phyloP scores from a whole-genome alignment of 768 basidiomycete genomes.

The Boletus barrowsii region DNA sequence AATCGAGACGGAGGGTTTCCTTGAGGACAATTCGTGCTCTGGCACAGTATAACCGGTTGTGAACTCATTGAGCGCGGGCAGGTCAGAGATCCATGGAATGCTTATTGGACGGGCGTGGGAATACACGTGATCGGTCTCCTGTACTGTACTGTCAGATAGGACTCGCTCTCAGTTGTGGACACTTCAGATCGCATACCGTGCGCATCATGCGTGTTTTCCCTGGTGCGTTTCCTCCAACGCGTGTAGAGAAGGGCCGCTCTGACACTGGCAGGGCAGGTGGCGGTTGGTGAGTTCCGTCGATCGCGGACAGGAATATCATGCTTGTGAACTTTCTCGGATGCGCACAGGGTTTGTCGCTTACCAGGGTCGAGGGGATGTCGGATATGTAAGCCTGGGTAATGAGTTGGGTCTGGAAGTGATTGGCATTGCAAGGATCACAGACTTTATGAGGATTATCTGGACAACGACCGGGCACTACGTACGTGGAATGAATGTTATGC shows the following conservation, averaged over 20 bases:
- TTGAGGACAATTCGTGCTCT: constrained; percentile 68
- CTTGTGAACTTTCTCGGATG: too few species aligned
- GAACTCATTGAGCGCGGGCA: constrained; percentile 35
- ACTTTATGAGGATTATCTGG: constrained; percentile 8
- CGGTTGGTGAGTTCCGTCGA: background rate
- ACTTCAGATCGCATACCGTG: constrained; percentile 13
- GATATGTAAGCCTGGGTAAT: background rate
- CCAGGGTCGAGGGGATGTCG: constrained; percentile 19
- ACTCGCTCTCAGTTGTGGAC: too few species aligned
- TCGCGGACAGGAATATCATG: too few species aligned
- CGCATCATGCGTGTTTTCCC: constrained; percentile 24
- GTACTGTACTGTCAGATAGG: too few species aligned
- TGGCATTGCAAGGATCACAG: constrained; percentile 10
- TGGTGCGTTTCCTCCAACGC: background rate
- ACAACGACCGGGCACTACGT: constrained; percentile 12
- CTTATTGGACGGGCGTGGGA: background rate
- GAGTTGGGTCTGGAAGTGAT: background rate
- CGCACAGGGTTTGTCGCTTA: constrained; percentile 11
- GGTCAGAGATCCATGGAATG: background rate
- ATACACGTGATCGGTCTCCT: constrained; percentile 11
- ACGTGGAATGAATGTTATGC: constrained; percentile 24
- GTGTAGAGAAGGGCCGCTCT: constrained; percentile 8
- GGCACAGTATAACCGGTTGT: constrained; percentile 47
- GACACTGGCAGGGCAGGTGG: constrained; percentile 3
- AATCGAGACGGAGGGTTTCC: constrained; percentile 82